Evolutionary conservation across 2,329 filamentous ascomycete genomes (phyloP).

Genomic region (Didymella keratinophila): DNA sequence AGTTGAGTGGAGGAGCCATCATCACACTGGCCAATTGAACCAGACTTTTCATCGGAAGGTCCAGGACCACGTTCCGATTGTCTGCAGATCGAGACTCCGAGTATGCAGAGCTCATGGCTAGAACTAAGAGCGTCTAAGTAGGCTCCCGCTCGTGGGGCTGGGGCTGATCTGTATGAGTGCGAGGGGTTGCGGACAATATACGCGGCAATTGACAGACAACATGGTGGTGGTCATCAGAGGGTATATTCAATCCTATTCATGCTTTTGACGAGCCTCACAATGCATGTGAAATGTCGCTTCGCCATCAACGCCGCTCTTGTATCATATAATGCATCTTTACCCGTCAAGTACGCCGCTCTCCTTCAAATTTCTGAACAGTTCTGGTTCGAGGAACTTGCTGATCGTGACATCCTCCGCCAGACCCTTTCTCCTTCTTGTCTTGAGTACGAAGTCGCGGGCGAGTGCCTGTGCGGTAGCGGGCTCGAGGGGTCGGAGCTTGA

Average conservation of each 20-base stretch:
- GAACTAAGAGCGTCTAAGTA: too few species aligned
- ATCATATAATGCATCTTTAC: conserved; percentile 35
- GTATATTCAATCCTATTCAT: conserved; percentile 15
- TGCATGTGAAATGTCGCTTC: conserved; percentile 2
- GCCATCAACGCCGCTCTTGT: conserved; percentile 9
- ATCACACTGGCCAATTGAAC: too few species aligned
- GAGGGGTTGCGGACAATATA: too few species aligned
- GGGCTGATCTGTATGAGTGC: too few species aligned
- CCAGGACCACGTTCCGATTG: too few species aligned
- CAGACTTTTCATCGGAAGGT: too few species aligned
- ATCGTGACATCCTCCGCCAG: conserved; percentile 94
- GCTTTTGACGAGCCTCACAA: background rate
- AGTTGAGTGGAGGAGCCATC: too few species aligned
- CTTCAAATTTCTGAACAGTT: conserved; percentile 86
- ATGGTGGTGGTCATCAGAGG: conserved; percentile 6
- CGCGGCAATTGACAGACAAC: too few species aligned
- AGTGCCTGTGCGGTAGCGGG: conserved; percentile 88
- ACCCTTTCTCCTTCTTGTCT: conserved; percentile 92
- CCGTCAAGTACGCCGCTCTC: conserved; percentile 85
- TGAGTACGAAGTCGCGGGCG: conserved; percentile 93
- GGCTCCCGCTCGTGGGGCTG: too few species aligned
- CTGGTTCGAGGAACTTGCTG: conserved; percentile 94
- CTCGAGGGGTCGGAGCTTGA: conserved; percentile 83
- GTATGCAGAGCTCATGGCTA: too few species aligned
- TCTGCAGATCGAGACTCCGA: too few species aligned